These are phyloP conservation scores for Naganishia friedmannii DNA, from an alignment of 768 basidiomycete species.

Conservation along the genomic window DNA sequence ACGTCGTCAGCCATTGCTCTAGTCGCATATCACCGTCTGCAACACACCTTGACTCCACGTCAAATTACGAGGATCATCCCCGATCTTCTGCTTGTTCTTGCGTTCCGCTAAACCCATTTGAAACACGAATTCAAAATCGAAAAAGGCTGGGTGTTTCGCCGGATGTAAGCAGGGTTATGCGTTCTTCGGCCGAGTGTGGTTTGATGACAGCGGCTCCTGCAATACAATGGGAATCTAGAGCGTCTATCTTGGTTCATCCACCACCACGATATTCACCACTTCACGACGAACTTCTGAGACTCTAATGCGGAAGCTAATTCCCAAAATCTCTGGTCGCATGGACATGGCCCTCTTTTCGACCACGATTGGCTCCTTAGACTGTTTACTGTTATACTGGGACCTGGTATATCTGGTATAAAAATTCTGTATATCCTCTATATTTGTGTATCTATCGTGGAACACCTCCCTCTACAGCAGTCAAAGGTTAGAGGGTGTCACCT, in stretches of 20 bases:
- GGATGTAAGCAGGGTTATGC: too few relatives aligned
- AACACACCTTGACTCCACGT: constrained; percentile 47
- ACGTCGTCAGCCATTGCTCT: background rate
- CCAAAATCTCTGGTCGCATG: background rate
- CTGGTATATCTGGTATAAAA: too few relatives aligned
- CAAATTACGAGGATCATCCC: constrained; percentile 52
- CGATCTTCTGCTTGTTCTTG: constrained; percentile 43
- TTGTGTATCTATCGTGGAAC: too few relatives aligned
- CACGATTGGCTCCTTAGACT: background rate
- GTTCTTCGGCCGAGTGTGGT: too few relatives aligned
- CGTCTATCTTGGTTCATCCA: background rate
- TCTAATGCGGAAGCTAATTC: background rate
- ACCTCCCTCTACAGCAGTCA: too few relatives aligned
- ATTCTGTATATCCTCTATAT: too few relatives aligned
- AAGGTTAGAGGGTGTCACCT: too few relatives aligned
- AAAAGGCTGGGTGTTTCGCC: too few relatives aligned
- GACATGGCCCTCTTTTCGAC: background rate
- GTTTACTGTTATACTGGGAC: too few relatives aligned
- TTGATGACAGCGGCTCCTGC: too few relatives aligned
- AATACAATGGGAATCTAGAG: too few relatives aligned
- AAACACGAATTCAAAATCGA: background rate
- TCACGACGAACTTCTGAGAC: constrained; percentile 6
- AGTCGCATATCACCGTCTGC: background rate
- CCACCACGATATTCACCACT: background rate
- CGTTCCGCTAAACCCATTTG: constrained; percentile 30